Percentiles rank a stretch among this genome's conserved stretches.
phyloP scores from a whole-genome alignment of 805 yeast species.

The Zygoascus flipseniorum region DNA sequence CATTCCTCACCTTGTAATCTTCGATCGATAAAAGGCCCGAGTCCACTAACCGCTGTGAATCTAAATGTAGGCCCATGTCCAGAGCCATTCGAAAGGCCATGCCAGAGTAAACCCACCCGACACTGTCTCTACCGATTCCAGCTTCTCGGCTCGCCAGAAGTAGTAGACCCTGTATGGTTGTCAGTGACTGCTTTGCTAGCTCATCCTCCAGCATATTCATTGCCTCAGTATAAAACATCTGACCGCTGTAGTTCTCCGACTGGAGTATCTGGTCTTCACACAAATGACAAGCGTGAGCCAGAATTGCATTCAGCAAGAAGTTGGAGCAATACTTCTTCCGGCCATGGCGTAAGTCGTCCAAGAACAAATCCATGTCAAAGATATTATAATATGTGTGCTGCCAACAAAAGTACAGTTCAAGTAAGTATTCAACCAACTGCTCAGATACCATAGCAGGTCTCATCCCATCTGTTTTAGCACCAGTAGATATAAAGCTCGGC shows the following conservation, averaged over 20 bases:
- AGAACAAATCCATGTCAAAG: slow-evolving; percentile 12
- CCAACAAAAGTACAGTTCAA: slow-evolving; percentile 17
- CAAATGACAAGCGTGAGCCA: slow-evolving; percentile 14
- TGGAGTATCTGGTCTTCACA: slow-evolving; percentile 11
- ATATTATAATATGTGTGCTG: slow-evolving; percentile 15
- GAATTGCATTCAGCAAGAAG: slow-evolving; percentile 13
- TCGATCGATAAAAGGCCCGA: slow-evolving; percentile 11
- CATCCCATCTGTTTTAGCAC: neutral
- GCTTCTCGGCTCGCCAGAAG: slow-evolving; percentile 16
- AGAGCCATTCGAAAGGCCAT: slow-evolving; percentile 19
- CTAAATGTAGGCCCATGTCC: slow-evolving; percentile 16
- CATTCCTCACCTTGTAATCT: slow-evolving; percentile 12
- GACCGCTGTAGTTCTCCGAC: slow-evolving; percentile 12
- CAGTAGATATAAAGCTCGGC: neutral
- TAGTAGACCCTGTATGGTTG: slow-evolving; percentile 14
- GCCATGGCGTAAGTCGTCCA: slow-evolving; percentile 11
- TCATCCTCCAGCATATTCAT: slow-evolving; percentile 10
- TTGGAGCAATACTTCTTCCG: slow-evolving; percentile 14
- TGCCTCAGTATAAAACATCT: slow-evolving; percentile 16
- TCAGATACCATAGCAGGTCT: neutral
- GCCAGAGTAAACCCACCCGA: slow-evolving; percentile 19
- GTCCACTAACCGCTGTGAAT: slow-evolving; percentile 10
- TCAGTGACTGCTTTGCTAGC: slow-evolving; percentile 10
- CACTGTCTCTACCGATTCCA: slow-evolving; percentile 13
- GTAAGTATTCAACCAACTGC: slow-evolving; percentile 8